Percentiles rank a stretch among this genome's conserved stretches.
phyloP scores from a whole-genome alignment of 768 basidiomycete genomes.

The Tricholomella constricta region DNA sequence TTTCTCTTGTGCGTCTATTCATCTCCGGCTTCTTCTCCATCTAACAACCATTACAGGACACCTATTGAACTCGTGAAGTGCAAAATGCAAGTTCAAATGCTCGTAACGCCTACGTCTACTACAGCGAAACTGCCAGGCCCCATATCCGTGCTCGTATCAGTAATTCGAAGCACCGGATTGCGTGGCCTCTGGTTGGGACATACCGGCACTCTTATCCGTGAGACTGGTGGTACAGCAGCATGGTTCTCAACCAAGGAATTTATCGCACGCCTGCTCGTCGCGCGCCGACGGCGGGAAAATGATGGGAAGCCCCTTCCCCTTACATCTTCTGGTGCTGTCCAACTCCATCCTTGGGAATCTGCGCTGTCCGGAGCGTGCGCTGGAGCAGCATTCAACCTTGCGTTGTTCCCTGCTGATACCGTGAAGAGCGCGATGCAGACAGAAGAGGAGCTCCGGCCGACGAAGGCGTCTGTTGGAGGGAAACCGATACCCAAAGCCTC shows the following conservation, averaged over 20 bases:
- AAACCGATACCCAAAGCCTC: conserved; percentile 37
- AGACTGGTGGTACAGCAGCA: conserved; percentile 86
- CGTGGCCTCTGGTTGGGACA: conserved; percentile 97
- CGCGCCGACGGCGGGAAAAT: conserved; percentile 38
- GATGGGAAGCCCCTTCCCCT: conserved; percentile 11
- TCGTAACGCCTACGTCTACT: conserved; percentile 32
- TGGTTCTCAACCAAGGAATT: conserved; percentile 93
- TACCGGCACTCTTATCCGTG: conserved; percentile 89
- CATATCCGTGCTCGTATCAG: conserved; percentile 60
- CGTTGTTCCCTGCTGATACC: conserved; percentile 95
- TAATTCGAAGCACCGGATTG: conserved; percentile 68
- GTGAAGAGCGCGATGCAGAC: conserved; percentile 96
- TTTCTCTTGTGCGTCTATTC: conserved; percentile 72
- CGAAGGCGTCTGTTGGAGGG: background rate
- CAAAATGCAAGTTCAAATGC: conserved; percentile 97
- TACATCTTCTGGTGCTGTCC: conserved; percentile 38
- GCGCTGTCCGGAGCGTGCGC: conserved; percentile 87
- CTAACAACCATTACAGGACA: conserved; percentile 50
- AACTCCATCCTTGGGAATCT: conserved; percentile 75
- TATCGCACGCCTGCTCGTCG: conserved; percentile 61
- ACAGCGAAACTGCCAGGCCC: conserved; percentile 65
- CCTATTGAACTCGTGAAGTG: conserved; percentile 96
- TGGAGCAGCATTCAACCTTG: conserved; percentile 81
- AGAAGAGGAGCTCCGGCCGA: conserved; percentile 77
- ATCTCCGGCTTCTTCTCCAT: conserved; percentile 3